Evolutionary conservation across 345 rosid genomes (phyloP), one percentile per base, ranked within the genome.

Genomic region (Populus simonii): DNA sequence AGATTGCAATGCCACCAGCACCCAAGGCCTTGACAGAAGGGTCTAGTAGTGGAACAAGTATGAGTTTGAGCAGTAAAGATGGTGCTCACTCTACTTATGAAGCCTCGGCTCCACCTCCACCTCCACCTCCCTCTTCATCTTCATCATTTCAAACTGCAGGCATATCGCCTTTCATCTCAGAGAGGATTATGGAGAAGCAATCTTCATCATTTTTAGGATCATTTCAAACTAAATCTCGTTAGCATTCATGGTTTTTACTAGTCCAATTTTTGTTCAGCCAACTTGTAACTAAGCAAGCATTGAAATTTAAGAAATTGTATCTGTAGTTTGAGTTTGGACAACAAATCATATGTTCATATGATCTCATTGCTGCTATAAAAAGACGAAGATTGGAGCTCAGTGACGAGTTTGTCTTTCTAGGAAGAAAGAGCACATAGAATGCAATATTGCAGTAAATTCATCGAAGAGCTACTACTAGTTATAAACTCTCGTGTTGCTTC

Each of bases 1-100:
- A 76, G 75, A 86, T 88, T 69, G 78, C 62, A 81, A 88, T 59
- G 43, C 92, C 93, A 23, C 90, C 91, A 1, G 66, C 85, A 22
- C 91, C 90, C 36, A 85, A 79, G 67, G 80, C 83, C 20, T 53
- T 81, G 7, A 73, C 73, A 4, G 87, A 84, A 69, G 82, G 45
- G 2, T 79, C 86, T 13, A 18, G 41, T 8, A 35, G 84, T 51
- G 87, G 87, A 71, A 83, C 81, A 61, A 83, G 86, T 82, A 66
- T 39, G 51, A 84, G 63, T 69, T 16, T 78, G 39, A 86, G 87
- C 82, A 74, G 7, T 49, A 16, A 49, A 49, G 7, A 49, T 16
- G 6, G 74, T 25, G 79, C 51, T 10, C 76, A 77, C 13, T 86
- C 92, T 35, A 80, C 89, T 23, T 68, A 66, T 75, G 81, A 81